Evolutionary conservation across 768 basidiomycete species (phyloP).

Genomic region (Auriscalpium microsporum): DNA sequence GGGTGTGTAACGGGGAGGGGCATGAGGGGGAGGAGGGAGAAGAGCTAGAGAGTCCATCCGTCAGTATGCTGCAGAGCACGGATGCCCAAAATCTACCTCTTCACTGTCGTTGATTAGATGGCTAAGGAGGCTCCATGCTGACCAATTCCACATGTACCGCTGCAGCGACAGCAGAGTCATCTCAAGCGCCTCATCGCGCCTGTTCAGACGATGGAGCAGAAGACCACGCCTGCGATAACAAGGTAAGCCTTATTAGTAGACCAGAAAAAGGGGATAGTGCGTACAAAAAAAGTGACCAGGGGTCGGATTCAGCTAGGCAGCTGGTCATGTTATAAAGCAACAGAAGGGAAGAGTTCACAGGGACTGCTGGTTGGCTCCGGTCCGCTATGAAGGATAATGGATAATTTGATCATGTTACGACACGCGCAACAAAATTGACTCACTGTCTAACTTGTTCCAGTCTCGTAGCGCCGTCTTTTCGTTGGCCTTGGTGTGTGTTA

Average conservation of each 20-base stretch:
- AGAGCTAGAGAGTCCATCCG: conserved; percentile 25
- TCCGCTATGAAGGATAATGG: conserved; percentile 42
- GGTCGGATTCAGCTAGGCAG: conserved; percentile 52
- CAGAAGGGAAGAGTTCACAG: conserved; percentile 51
- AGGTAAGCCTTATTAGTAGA: conserved; percentile 1
- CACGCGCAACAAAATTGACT: conserved; percentile 18
- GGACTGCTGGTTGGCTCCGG: conserved; percentile 58
- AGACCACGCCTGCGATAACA: conserved; percentile 58
- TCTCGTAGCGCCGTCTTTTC: conserved; percentile 78
- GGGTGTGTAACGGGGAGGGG: conserved; percentile 43
- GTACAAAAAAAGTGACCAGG: conserved; percentile 81
- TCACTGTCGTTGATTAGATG: conserved; percentile 13
- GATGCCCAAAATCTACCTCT: conserved; percentile 6
- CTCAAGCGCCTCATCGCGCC: conserved; percentile 84
- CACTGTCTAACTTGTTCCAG: conserved; percentile 79
- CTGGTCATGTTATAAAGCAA: conserved; percentile 41
- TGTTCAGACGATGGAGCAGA: conserved; percentile 68
- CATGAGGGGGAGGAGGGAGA: conserved; percentile 34
- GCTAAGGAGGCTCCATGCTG: conserved; percentile 9
- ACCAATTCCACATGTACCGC: conserved; percentile 17
- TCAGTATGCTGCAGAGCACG: conserved; percentile 12
- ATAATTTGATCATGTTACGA: not conserved
- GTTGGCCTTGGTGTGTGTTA: conserved; percentile 44
- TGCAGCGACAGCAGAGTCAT: conserved; percentile 52
- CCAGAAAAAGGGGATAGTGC: conserved; percentile 18